These are phyloP conservation scores for Aotearoamyces nothofagi DNA, from an alignment of 2,329 filamentous ascomycete species.

Conservation along the genomic window DNA sequence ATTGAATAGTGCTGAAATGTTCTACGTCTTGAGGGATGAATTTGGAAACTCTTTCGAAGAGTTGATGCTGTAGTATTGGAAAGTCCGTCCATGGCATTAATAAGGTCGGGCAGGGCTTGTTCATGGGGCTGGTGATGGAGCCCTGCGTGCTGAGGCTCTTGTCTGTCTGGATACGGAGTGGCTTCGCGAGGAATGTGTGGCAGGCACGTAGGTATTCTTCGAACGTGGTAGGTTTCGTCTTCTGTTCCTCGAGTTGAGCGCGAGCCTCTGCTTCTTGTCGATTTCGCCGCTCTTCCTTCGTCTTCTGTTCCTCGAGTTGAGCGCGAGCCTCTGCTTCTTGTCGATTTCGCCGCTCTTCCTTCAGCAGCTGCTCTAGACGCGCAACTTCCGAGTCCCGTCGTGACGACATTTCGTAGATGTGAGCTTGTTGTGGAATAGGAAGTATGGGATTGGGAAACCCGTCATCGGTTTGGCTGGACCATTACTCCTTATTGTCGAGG, in stretches of 20 bases:
- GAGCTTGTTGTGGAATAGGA: background rate
- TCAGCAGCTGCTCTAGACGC: too few species aligned
- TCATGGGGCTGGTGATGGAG: conserved; percentile 10
- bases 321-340: background rate
- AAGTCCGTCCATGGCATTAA: conserved; percentile 11
- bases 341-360: conserved; percentile 4
- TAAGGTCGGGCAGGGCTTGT: conserved; percentile 10
- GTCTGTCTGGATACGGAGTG: conserved; percentile 11
- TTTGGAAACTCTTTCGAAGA: conserved; percentile 9
- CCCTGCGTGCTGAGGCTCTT: conserved; percentile 12
- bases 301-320: conserved; percentile 1
- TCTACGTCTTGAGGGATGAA: conserved; percentile 8
- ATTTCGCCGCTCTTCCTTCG: conserved; percentile 8
- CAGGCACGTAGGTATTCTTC: conserved; percentile 12
- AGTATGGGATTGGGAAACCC: background rate
- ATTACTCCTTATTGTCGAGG: too few species aligned
- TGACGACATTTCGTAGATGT: conserved; percentile 1
- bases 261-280: conserved; percentile 4
- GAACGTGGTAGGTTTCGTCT: conserved; percentile 9
- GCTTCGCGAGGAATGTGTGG: conserved; percentile 10
- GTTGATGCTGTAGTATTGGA: conserved; percentile 7
- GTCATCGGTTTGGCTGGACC: background rate
- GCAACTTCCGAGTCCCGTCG: background rate
- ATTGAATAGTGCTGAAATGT: conserved; percentile 11
- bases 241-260: conserved; percentile 6